Evolutionary conservation across 1,139 yeast species (phyloP).

Genomic region (Yamadazyma taylorii): DNA sequence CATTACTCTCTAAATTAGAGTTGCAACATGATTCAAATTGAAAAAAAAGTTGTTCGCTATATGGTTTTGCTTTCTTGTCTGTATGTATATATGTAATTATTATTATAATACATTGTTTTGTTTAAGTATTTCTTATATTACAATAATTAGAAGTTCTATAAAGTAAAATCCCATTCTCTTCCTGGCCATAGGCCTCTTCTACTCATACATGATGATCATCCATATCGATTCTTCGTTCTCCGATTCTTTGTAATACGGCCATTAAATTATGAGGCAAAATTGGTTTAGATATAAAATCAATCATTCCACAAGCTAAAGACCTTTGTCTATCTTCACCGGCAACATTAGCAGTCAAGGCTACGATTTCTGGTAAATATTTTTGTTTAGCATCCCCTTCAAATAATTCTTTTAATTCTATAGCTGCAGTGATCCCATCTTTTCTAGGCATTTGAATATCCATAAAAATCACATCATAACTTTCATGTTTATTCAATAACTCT

Average conservation of each 20-base stretch:
- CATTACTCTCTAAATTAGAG: constrained; percentile 6
- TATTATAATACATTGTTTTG: constrained; percentile 2
- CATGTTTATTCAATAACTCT: constrained; percentile 25
- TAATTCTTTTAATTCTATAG: constrained; percentile 31
- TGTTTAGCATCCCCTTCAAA: constrained; percentile 23
- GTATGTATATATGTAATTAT: no score
- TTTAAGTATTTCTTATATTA: no score
- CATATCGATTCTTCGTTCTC: constrained; percentile 8
- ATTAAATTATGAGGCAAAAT: constrained; percentile 49
- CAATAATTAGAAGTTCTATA: no score
- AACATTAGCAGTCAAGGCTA: constrained; percentile 59
- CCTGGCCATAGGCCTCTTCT: no score
- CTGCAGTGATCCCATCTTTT: constrained; percentile 52
- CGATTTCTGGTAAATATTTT: constrained; percentile 39
- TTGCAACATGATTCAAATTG: no score
- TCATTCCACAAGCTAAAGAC: constrained; percentile 53
- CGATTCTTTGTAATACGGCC: constrained; percentile 23
- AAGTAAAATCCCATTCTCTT: not conserved
- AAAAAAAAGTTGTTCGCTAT: constrained; percentile 1
- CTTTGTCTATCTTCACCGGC: constrained; percentile 54
- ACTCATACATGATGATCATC: not conserved
- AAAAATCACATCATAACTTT: constrained; percentile 47
- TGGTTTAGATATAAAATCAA: constrained; percentile 57
- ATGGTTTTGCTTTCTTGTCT: not conserved
- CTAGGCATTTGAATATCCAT: constrained; percentile 61